Percentiles rank a stretch among this genome's conserved stretches.
These are phyloP conservation scores for Hericium coralloides DNA, from an alignment of 768 basidiomycete species.

Conservation along the genomic window DNA sequence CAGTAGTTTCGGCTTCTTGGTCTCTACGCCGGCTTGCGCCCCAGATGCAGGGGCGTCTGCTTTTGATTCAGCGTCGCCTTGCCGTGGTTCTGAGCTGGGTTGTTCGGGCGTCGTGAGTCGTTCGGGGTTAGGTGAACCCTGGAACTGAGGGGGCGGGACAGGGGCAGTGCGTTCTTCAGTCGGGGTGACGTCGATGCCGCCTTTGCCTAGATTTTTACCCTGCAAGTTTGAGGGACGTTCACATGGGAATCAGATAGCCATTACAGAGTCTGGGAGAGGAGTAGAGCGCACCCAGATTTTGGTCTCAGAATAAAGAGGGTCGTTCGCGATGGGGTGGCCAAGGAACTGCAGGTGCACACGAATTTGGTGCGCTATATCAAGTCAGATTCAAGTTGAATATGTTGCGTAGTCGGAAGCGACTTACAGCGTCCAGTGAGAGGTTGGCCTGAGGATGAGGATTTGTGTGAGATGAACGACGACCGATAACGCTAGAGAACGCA, in stretches of 20 bases:
- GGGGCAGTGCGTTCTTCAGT: slow-evolving; percentile 58
- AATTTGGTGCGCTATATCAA: slow-evolving; percentile 79
- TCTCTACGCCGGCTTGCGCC: background rate
- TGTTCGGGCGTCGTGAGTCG: background rate
- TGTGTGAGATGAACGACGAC: slow-evolving; percentile 1
- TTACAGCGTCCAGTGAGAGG: slow-evolving; percentile 90
- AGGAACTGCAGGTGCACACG: slow-evolving; percentile 94
- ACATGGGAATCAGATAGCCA: background rate
- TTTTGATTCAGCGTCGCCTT: background rate
- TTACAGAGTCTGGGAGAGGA: background rate
- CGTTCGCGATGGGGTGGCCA: slow-evolving; percentile 91
- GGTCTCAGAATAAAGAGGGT: slow-evolving; percentile 81
- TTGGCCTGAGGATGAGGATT: slow-evolving; percentile 40
- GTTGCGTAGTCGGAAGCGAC: slow-evolving; percentile 20
- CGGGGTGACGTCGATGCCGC: slow-evolving; percentile 73
- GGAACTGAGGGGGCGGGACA: slow-evolving; percentile 34
- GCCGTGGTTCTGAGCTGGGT: background rate
- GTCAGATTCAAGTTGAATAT: background rate
- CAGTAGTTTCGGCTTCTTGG: slow-evolving; percentile 35
- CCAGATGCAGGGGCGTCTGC: background rate
- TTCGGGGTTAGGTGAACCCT: background rate
- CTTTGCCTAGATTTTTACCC: slow-evolving; percentile 68
- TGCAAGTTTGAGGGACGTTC: slow-evolving; percentile 16
- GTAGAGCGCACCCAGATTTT: slow-evolving; percentile 58
- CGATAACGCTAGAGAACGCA: slow-evolving; percentile 22